These are phyloP conservation scores for Rhodosporidiobolus sp. DNA, from an alignment of 768 basidiomycete genomes.

Conservation along the genomic window DNA sequence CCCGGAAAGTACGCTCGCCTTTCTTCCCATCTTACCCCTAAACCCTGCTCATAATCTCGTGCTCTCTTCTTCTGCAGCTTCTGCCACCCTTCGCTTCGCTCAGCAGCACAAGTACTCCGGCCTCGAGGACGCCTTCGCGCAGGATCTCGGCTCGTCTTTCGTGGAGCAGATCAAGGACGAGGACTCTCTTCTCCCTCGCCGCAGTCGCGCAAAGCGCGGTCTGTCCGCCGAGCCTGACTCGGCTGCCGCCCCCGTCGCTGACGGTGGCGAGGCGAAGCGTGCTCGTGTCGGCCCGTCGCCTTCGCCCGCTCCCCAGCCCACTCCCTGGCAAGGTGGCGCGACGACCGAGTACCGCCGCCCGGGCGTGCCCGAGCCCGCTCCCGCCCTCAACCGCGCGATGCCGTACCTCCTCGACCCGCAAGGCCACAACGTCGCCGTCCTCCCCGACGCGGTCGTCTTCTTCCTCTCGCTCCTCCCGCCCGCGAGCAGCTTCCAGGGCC, in stretches of 20 bases:
- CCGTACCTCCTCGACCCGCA: constrained; percentile 53
- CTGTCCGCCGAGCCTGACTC: constrained; percentile 34
- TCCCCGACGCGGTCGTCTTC: constrained; percentile 62
- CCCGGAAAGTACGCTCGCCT: constrained; percentile 63
- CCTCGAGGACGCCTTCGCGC: constrained; percentile 80
- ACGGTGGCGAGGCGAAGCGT: constrained; percentile 42
- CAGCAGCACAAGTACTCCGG: constrained; percentile 58
- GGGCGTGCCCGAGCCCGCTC: constrained; percentile 32
- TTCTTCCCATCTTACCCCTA: neutral
- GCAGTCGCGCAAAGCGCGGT: constrained; percentile 31
- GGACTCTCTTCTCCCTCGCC: constrained; percentile 22
- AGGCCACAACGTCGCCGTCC: constrained; percentile 44
- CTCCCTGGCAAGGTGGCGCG: constrained; percentile 34
- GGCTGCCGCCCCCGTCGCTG: constrained; percentile 45
- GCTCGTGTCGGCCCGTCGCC: neutral
- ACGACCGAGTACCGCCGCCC: constrained; percentile 40
- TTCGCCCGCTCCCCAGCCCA: constrained; percentile 17
- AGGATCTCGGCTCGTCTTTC: constrained; percentile 65
- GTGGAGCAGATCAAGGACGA: constrained; percentile 10
- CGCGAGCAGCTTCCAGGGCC: constrained; percentile 68
- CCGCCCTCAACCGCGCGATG: constrained; percentile 42
- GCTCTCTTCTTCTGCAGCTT: constrained; percentile 57
- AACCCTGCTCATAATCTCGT: neutral
- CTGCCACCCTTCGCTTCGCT: constrained; percentile 72
- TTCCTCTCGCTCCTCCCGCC: constrained; percentile 78